phyloP scores from a whole-genome alignment of 116 monocot species.

The Iris pallida region DNA sequence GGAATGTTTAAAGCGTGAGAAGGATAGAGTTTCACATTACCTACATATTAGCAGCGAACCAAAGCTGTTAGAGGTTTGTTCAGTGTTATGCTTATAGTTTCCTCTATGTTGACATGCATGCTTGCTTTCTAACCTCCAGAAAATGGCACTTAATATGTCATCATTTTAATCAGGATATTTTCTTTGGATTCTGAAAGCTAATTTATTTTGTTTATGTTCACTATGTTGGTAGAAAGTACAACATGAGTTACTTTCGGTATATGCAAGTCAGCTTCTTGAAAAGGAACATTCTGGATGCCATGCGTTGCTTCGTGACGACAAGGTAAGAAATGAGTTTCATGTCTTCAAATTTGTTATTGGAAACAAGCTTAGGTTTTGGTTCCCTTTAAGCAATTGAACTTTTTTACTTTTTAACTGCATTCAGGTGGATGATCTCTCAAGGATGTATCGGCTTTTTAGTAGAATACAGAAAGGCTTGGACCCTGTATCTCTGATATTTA shows the following conservation, averaged over 20 bases:
- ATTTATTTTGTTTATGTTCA: conserved; percentile 1
- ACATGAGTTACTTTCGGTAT: conserved; percentile 69
- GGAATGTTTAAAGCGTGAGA: conserved; percentile 79
- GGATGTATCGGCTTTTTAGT: conserved; percentile 90
- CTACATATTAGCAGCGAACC: conserved; percentile 78
- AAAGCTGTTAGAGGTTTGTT: conserved; percentile 75
- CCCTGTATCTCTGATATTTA: conserved; percentile 88
- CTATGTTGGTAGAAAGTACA: conserved; percentile 81
- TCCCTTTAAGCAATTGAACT: neutral
- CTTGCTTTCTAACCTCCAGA: neutral
- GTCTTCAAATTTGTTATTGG: conserved; percentile 1
- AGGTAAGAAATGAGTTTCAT: conserved; percentile 29
- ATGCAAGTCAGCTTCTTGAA: conserved; percentile 79
- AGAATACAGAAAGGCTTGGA: conserved; percentile 80
- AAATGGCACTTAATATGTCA: neutral
- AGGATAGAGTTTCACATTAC: conserved; percentile 77
- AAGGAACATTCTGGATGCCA: conserved; percentile 97
- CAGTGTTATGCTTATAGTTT: neutral
- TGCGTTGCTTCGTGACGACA: conserved; percentile 92
- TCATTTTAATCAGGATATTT: too few species aligned
- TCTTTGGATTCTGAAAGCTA: neutral
- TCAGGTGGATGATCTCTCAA: conserved; percentile 94
- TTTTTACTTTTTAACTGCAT: conserved; percentile 1
- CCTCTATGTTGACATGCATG: conserved; percentile 17
- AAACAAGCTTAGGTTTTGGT: neutral